Percentiles rank a stretch among this genome's conserved stretches.
Evolutionary conservation across 768 basidiomycete species (phyloP).

Genomic region (Xerocomus potaroensis): DNA sequence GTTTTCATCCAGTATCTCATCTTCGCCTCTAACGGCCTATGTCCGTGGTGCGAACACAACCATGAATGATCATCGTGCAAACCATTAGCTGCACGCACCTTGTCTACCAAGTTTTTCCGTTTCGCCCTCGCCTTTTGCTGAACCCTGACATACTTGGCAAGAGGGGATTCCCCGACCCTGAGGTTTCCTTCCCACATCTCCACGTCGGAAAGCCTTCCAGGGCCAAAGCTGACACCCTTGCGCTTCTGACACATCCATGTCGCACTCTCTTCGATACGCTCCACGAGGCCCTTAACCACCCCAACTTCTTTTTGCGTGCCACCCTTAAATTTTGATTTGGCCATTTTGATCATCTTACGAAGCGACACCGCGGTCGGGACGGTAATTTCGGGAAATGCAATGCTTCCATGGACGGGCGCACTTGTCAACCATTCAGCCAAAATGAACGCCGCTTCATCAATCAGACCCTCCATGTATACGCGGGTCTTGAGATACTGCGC

Average conservation of each 20-base stretch:
- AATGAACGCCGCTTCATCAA: constrained; percentile 76
- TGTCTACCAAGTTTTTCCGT: constrained; percentile 63
- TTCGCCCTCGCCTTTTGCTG: constrained; percentile 79
- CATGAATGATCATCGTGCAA: constrained; percentile 2
- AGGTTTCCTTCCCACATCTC: constrained; percentile 66
- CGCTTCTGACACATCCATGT: constrained; percentile 74
- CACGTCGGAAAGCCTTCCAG: constrained; percentile 65
- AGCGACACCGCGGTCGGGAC: constrained; percentile 74
- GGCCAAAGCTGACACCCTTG: constrained; percentile 68
- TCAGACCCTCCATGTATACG: constrained; percentile 75
- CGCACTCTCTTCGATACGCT: constrained; percentile 81
- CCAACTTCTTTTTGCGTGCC: constrained; percentile 50
- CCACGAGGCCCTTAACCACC: constrained; percentile 71
- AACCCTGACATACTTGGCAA: constrained; percentile 78
- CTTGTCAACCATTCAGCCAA: constrained; percentile 81
- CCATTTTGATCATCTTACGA: constrained; percentile 67
- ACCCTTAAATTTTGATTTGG: constrained; percentile 37
- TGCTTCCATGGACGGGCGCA: constrained; percentile 66
- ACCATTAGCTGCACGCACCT: constrained; percentile 42
- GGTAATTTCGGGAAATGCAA: constrained; percentile 91
- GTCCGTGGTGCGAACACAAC: constrained; percentile 11
- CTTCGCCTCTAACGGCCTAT: constrained; percentile 68
- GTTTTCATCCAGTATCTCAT: constrained; percentile 57
- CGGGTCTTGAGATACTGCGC: constrained; percentile 86
- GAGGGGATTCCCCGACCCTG: constrained; percentile 64